Percentiles rank a stretch among this genome's conserved stretches.
These are phyloP conservation scores for Arthromyces matolae DNA, from an alignment of 768 basidiomycete genomes.

Conservation along the genomic window DNA sequence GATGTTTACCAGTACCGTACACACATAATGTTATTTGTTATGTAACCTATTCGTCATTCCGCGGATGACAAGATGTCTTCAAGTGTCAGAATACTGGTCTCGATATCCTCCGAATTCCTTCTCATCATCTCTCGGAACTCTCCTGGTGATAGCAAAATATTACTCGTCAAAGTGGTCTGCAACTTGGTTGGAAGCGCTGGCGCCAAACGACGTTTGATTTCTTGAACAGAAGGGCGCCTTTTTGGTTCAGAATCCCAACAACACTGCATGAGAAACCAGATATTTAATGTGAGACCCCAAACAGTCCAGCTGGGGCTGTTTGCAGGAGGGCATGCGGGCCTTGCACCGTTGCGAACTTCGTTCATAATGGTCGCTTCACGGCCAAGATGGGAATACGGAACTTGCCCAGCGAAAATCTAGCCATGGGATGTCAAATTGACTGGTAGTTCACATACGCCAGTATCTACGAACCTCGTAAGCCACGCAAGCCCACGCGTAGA, in stretches of 20 bases:
- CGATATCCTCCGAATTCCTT: not conserved
- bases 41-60: not conserved
- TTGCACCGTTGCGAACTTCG: not conserved
- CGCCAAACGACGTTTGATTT: not conserved
- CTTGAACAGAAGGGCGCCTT: not conserved
- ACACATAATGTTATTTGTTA: no score
- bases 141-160: not conserved
- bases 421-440: not conserved
- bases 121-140: conserved; percentile 2
- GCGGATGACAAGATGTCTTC: not conserved
- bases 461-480: conserved; percentile 15
- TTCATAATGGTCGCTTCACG: not conserved
- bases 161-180: not conserved
- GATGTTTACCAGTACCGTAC: no score
- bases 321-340: not conserved
- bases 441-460: not conserved
- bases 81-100: not conserved
- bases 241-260: not conserved
- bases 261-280: not conserved
- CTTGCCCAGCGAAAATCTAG: not conserved
- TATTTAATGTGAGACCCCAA: not conserved
- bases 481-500: conserved; percentile 17
- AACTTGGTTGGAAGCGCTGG: not conserved
- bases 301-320: not conserved
- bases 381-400: not conserved